Percentiles rank a stretch among this genome's conserved stretches.
Evolutionary conservation across 208 protist species (phyloP).

Genomic region (Entamoeba dispar): DNA sequence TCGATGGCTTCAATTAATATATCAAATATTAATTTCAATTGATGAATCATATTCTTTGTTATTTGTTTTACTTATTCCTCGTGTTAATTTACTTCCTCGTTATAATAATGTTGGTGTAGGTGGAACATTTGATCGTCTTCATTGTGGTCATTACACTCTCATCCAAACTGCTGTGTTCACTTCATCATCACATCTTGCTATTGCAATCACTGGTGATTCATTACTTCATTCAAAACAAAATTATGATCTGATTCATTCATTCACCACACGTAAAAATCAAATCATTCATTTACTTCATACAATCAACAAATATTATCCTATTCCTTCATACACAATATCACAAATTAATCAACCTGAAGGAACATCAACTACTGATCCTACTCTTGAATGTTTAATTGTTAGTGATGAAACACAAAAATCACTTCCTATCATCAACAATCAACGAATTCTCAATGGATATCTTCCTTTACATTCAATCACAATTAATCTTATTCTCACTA

Average conservation of each 20-base stretch:
- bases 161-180: not conserved
- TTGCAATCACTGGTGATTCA: not conserved
- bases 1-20: too few species aligned
- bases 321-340: not conserved
- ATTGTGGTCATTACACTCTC: constrained; percentile 1
- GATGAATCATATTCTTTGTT: too few species aligned
- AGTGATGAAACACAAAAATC: not conserved
- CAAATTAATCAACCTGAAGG: not conserved
- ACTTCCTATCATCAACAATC: not conserved
- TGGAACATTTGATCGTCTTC: constrained; percentile 15
- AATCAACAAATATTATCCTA: not conserved
- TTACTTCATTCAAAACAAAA: not conserved
- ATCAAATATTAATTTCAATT: too few species aligned
- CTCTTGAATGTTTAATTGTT: not conserved
- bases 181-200: not conserved
- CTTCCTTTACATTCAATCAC: not conserved
- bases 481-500: not conserved
- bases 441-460: not conserved
- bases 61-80: not conserved
- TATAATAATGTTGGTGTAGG: not conserved
- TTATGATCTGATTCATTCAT: not conserved
- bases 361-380: not conserved
- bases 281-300: not conserved
- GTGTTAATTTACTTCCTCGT: not conserved
- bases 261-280: not conserved